Base-by-base conservation (phyloP, 768 basidiomycete genomes). In the Galerina marginata region DNA sequence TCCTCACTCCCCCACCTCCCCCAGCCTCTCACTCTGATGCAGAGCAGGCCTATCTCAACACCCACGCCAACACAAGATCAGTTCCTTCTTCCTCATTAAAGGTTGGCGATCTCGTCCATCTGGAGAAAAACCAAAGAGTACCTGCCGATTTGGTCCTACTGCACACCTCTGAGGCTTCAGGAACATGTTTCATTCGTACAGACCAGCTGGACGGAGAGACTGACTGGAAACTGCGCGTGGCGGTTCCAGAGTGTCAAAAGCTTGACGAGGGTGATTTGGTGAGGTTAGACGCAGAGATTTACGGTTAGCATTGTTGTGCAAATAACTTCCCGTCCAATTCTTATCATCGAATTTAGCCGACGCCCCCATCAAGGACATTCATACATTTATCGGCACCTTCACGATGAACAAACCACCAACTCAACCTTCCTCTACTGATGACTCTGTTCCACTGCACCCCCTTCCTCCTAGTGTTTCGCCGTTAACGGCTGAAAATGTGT, bases 201-300 rank as follows among this genome's bases (percentile, higher is more conserved):
- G 97, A 99, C 75, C 97, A 99, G 70, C 82, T 99, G 29, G 97
- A 99, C 64, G 97, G 97, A 44, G 97, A 99, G 76, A 99, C 97
- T 3, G 97, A 99, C 69, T 99, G 97, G 97, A 99, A 99, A 73
- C 79, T 98, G 50, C 86, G 93, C 4, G 92, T 97, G 1, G 95
- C 96, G 2, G 89, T 96, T 1, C 85, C 90, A 2, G 83, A 89
- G 25, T 91, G 89, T 45, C 95, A 97, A 78, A 89, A 88, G 65
- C 72, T 95, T 53, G 75, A 73, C 11, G 84, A 83, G 63, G 74
- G 71, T 5, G 78, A 79, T 45, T 69, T 83, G 25, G 85, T 84
- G 20, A 86, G 89, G 49, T 74, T 96, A 25, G 90, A 94, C 62
- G 97, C 94, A 0, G 93, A 95, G 65, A 85, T 99, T 9, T 98